Evolutionary conservation across 2,329 filamentous ascomycete genomes (phyloP).

Genomic region (Neospermospora avenae): DNA sequence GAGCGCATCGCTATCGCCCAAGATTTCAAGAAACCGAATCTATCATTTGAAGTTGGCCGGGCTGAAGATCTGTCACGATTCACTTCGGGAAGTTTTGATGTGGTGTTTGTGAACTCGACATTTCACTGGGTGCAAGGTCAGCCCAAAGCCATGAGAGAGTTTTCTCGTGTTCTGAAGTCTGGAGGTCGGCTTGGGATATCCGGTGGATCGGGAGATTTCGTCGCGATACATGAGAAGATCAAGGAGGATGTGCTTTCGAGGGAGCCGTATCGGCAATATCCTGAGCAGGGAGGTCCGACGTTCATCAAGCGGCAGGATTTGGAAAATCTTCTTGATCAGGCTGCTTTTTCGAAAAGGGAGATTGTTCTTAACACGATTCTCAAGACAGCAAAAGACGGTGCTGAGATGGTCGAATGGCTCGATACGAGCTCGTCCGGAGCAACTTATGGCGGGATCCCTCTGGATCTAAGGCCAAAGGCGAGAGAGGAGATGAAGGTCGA

Average conservation of each 20-base stretch:
- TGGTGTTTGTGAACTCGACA: slow-evolving; percentile 14
- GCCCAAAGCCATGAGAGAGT: slow-evolving; percentile 4
- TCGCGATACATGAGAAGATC: slow-evolving; percentile 15
- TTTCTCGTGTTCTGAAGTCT: slow-evolving; percentile 9
- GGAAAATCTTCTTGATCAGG: not conserved
- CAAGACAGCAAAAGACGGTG: slow-evolving; percentile 10
- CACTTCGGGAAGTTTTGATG: slow-evolving; percentile 6
- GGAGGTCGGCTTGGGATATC: slow-evolving; percentile 16
- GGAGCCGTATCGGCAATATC: slow-evolving; percentile 11
- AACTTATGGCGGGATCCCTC: slow-evolving; percentile 13
- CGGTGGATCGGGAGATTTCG: slow-evolving; percentile 16
- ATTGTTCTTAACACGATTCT: slow-evolving; percentile 11
- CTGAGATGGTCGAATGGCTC: slow-evolving; percentile 12
- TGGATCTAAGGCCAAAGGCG: slow-evolving; percentile 7
- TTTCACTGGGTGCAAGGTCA: slow-evolving; percentile 17
- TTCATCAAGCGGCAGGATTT: slow-evolving; percentile 11
- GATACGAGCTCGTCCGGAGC: slow-evolving; percentile 14
- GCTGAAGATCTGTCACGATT: slow-evolving; percentile 14
- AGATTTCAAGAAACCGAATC: not conserved
- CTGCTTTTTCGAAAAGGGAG: slow-evolving; percentile 1
- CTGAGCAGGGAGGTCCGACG: not conserved
- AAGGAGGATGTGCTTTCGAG: slow-evolving; percentile 15
- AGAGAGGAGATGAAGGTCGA: slow-evolving; percentile 14
- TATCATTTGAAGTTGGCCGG: slow-evolving; percentile 7
- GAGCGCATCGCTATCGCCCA: slow-evolving; percentile 12